Evolutionary conservation across 2,329 filamentous ascomycete genomes (phyloP), one percentile per base, ranked within the genome.

Genomic region (Nemania sp.): DNA sequence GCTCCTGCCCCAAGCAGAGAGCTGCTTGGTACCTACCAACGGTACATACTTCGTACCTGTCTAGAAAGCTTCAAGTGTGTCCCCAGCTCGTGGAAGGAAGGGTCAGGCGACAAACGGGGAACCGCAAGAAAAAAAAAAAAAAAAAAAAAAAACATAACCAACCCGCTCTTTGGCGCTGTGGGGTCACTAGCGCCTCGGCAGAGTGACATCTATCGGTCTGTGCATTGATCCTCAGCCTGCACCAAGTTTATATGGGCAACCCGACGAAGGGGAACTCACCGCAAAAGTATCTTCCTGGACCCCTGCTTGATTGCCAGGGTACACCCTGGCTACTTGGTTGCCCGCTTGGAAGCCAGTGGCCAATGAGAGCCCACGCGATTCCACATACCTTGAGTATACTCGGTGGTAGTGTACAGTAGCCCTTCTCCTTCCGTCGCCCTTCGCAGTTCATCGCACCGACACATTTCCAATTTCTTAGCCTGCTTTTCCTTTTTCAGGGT

Each of bases 401-500:
- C n/a, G 43, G 48, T 40, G 39, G 25, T 39, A 35, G 21, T 43
- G 40, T 49, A 54, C 45, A 40, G 48, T 46, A 59, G 43, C 46
- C 45, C 51, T 57, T 56, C 15, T 49, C 39, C 50, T 46, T 45
- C 47, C 20, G 58, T 42, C 39, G 50, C 43, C 48, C 60, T 63
- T 60, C 45, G 39, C 34, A 40, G 35, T 45, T 43, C 45, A 57
- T 60, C 34, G 40, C 49, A 51, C 51, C 17, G 37, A 56, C 29
- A 42, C n/a, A 47, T 48, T n/a, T n/a, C n/a, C n/a, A 12, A 40
- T 21, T 45, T 45, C 18, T n/a, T 32, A 29, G 35, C 49, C 39
- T 49, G 49, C 18, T 21, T 34, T 50, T 42, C 2, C 37, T 58
- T 59, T 61, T 62, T 59, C 55, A 64, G 59, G 59, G 62, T 59